Evolutionary conservation across 2,329 filamentous ascomycete genomes (phyloP).

Genomic region (Calonectria pauciramosa): DNA sequence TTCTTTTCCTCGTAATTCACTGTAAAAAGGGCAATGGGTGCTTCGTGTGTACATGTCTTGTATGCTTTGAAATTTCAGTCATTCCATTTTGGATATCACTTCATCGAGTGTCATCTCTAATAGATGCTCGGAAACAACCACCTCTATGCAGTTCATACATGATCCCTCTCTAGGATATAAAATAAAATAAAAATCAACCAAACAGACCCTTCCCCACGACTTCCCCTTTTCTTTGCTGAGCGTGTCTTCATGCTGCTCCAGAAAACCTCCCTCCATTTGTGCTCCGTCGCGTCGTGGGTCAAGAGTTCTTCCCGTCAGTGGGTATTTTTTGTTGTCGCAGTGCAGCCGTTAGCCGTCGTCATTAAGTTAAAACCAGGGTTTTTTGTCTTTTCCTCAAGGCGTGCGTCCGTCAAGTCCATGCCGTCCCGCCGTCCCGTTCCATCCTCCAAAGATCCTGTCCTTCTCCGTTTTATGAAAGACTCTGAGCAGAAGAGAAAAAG

Average conservation of each 20-base stretch:
- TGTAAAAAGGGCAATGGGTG: neutral
- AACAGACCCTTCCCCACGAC: slow-evolving; percentile 30
- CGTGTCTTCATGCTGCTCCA: slow-evolving; percentile 20
- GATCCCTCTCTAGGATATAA: slow-evolving; percentile 37
- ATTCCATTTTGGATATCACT: slow-evolving; percentile 47
- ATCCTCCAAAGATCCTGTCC: slow-evolving; percentile 25
- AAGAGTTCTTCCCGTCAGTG: slow-evolving; percentile 25
- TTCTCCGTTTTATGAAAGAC: slow-evolving; percentile 31
- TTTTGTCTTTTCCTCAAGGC: slow-evolving; percentile 38
- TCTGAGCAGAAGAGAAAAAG: slow-evolving; percentile 30
- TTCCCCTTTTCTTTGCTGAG: slow-evolving; percentile 16
- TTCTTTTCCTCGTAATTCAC: neutral
- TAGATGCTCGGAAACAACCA: slow-evolving; percentile 6
- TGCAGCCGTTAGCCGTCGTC: slow-evolving; percentile 49
- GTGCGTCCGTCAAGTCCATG: slow-evolving; percentile 40
- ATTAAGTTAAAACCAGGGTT: slow-evolving; percentile 44
- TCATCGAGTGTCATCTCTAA: slow-evolving; percentile 15
- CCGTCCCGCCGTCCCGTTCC: slow-evolving; percentile 34
- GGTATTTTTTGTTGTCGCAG: slow-evolving; percentile 44
- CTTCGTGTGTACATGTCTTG: neutral
- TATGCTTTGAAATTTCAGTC: slow-evolving; percentile 23
- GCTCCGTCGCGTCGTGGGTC: slow-evolving; percentile 20
- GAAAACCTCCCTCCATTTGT: slow-evolving; percentile 20
- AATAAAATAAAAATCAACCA: slow-evolving; percentile 28
- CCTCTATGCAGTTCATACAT: slow-evolving; percentile 46